phyloP scores from a whole-genome alignment of 257 asterid species.

The Ophiorrhiza pumila region DNA sequence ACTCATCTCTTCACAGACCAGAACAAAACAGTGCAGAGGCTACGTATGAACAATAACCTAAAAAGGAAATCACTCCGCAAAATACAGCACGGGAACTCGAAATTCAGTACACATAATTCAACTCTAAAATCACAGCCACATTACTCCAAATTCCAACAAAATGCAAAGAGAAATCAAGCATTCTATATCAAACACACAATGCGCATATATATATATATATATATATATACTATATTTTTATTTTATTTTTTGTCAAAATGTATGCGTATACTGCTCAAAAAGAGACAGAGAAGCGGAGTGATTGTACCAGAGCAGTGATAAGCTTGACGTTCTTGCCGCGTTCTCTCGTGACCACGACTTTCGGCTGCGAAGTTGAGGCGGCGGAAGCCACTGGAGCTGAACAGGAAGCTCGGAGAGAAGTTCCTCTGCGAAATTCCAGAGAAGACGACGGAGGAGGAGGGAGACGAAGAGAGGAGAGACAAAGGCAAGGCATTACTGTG shows the following conservation, averaged over 20 bases:
- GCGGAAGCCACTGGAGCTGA: constrained; percentile 26
- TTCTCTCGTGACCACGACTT: constrained; percentile 80
- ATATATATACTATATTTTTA: too few relatives aligned
- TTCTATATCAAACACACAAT: background rate
- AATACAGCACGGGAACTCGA: background rate
- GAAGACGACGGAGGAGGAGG: constrained; percentile 26
- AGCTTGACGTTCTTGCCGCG: constrained; percentile 79
- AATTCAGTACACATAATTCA: background rate
- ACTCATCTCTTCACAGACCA: background rate
- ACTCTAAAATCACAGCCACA: background rate
- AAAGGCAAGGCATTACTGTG: constrained; percentile 33
- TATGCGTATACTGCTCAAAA: background rate
- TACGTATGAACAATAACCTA: constrained; percentile 30
- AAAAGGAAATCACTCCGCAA: background rate
- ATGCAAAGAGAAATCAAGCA: background rate
- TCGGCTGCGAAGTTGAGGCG: constrained; percentile 33
- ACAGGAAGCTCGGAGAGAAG: constrained; percentile 14
- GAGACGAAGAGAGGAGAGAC: constrained; percentile 35
- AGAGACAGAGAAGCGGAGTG: background rate
- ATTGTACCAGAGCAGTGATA: constrained; percentile 54
- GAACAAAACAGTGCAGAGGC: background rate
- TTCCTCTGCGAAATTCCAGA: constrained; percentile 14
- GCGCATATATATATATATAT: background rate
- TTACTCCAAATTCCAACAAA: background rate
- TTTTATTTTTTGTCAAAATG: background rate